phyloP scores from a whole-genome alignment of 2,329 filamentous ascomycete genomes.

The Phaeosphaeria sp. region DNA sequence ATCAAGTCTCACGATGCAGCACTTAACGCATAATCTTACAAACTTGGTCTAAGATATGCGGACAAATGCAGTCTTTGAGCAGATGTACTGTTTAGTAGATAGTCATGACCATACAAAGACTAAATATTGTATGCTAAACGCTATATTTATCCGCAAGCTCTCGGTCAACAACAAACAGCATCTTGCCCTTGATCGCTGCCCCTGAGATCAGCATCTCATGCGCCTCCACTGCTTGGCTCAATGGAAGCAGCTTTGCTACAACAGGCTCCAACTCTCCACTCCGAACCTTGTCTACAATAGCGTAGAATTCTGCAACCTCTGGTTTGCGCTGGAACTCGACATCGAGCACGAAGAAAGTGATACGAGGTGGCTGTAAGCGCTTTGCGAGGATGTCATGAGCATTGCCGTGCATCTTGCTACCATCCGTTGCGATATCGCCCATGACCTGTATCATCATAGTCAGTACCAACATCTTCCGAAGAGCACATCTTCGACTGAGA shows the following conservation, averaged over 20 bases:
- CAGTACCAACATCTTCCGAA: background rate
- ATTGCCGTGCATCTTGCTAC: slow-evolving; percentile 6
- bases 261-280: slow-evolving; percentile 10
- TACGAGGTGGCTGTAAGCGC: slow-evolving; percentile 5
- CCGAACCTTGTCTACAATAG: slow-evolving; percentile 9
- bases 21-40: too few species aligned
- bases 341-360: slow-evolving; percentile 9
- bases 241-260: slow-evolving; percentile 6
- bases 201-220: slow-evolving; percentile 11
- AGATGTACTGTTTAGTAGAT: background rate
- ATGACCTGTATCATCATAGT: background rate
- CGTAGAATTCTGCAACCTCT: slow-evolving; percentile 11
- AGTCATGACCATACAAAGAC: too few species aligned
- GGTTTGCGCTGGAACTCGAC: slow-evolving; percentile 5
- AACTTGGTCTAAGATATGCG: too few species aligned
- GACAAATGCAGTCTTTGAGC: too few species aligned
- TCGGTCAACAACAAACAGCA: slow-evolving; percentile 12
- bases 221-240: slow-evolving; percentile 10
- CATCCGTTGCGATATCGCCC: slow-evolving; percentile 10
- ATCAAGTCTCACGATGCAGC: too few species aligned
- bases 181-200: slow-evolving; percentile 11
- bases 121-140: background rate
- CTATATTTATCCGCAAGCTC: slow-evolving; percentile 6
- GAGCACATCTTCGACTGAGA: background rate
- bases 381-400: slow-evolving; percentile 1